Evolutionary conservation across 805 yeast genomes (phyloP), one percentile per base, ranked within the genome.

Genomic region (Suhomyces faveliae): DNA sequence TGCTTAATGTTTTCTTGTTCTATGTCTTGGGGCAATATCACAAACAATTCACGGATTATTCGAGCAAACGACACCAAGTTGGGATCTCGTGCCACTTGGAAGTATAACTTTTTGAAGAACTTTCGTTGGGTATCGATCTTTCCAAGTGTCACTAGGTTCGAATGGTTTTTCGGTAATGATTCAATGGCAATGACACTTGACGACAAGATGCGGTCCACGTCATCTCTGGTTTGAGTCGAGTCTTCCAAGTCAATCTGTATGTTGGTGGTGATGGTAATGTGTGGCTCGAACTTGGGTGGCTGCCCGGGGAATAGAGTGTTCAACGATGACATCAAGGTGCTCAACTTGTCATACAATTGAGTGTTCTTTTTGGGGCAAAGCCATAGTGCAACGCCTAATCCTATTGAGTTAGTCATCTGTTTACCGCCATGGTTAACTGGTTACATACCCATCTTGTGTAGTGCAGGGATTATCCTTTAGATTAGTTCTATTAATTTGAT

Each of bases 231-330:
- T 21, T 71, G 63, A 10, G 51, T 61, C 13, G 64, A 51, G 41
- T 69, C 65, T 7, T 61, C 64, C 50, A 68, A 52, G 48, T 71
- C 66, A 22, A 84, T 67, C 1, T 64, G 68, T 25, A 87, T 68
- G 48, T 80, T 77, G n/a, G 89, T 76, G 2, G 89, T 81, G 22
- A 87, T 73, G 1, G 96, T 88, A 29, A 88, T 74, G 60, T 87
- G 96, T 3, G 96, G 96, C 51, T 80, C 86, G 56, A 87, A 83
- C 24, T 58, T 62, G 2, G 86, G 85, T 1, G 89, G 82, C 47
- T 64, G 75, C 44, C 82, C 85, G 9, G 87, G 86, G 58, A 87
- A 85, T n/a, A 86, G 67, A 1, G 91, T 84, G 38, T 77, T 79
- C 29, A 87, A 63, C 8, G 89, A 83, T n/a, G 77, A 69, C 63